Conservation (phyloP, 345 rosid species). For the Euphorbia lathyris region DNA sequence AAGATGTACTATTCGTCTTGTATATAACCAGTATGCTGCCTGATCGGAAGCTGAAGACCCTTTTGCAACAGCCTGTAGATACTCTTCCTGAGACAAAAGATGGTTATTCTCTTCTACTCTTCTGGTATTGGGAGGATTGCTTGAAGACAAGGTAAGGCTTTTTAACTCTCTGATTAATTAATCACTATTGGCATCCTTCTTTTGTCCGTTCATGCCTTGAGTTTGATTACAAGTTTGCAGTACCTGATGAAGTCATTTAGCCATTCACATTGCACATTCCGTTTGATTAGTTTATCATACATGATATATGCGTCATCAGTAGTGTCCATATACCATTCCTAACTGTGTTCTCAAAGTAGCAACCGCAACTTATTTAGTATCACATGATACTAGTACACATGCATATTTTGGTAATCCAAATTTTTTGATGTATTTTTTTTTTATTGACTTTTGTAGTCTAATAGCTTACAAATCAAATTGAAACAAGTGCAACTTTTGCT, state of each 20-base stretch:
- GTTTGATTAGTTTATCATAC: background rate
- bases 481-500: background rate
- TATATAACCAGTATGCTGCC: slow-evolving; percentile 65
- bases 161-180: slow-evolving; percentile 3
- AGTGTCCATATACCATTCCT: background rate
- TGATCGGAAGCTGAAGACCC: slow-evolving; percentile 90
- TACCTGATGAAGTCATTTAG: background rate
- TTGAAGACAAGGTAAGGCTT: slow-evolving; percentile 72
- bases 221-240: background rate
- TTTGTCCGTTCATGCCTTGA: background rate
- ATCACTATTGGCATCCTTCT: background rate
- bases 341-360: background rate
- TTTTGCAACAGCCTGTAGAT: slow-evolving; percentile 70
- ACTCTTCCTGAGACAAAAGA: slow-evolving; percentile 79
- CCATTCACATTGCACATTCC: background rate
- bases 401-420: background rate
- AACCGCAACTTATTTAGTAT: background rate
- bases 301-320: background rate
- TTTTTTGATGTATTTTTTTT: background rate
- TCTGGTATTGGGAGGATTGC: slow-evolving; percentile 99
- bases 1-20: background rate
- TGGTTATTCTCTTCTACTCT: slow-evolving; percentile 83
- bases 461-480: background rate
- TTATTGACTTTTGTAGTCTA: background rate
- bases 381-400: too few relatives aligned